phyloP scores from a whole-genome alignment of 1,139 yeast species.

The Blastobotrys ciferrii region DNA sequence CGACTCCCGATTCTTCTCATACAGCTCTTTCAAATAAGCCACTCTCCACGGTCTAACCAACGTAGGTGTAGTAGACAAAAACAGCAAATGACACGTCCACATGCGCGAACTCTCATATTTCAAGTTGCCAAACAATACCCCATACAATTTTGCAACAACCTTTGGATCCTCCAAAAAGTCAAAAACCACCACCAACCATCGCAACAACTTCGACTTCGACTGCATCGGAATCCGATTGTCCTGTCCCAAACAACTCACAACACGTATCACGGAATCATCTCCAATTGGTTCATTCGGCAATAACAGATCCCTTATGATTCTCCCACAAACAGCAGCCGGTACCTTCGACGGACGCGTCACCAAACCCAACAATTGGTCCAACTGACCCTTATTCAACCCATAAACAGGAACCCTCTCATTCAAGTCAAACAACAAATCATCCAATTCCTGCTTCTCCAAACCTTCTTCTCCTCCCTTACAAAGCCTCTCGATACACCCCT shows the following conservation, averaged over 20 bases:
- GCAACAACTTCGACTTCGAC: slow-evolving; percentile 37
- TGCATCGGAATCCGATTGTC: slow-evolving; percentile 15
- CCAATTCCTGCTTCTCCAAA: background rate
- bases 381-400: slow-evolving; percentile 15
- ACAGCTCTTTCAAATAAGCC: slow-evolving; percentile 37
- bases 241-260: slow-evolving; percentile 36
- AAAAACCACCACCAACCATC: slow-evolving; percentile 43
- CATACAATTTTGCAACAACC: slow-evolving; percentile 33
- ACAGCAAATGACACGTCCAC: slow-evolving; percentile 44
- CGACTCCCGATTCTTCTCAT: slow-evolving; percentile 36
- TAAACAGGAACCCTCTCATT: slow-evolving; percentile 10
- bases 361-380: slow-evolving; percentile 15
- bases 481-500: background rate
- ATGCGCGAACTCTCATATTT: slow-evolving; percentile 46
- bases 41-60: slow-evolving; percentile 42
- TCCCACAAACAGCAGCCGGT: slow-evolving; percentile 12
- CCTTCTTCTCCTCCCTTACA: slow-evolving; percentile 2
- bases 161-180: slow-evolving; percentile 33
- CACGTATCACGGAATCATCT: slow-evolving; percentile 28
- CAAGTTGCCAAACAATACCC: slow-evolving; percentile 44
- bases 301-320: slow-evolving; percentile 32
- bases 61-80: slow-evolving; percentile 36
- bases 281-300: slow-evolving; percentile 37
- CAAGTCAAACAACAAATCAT: slow-evolving; percentile 6
- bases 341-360: slow-evolving; percentile 15